Conservation (phyloP, 306 rosid genomes). For the Trifolium fragiferum region DNA sequence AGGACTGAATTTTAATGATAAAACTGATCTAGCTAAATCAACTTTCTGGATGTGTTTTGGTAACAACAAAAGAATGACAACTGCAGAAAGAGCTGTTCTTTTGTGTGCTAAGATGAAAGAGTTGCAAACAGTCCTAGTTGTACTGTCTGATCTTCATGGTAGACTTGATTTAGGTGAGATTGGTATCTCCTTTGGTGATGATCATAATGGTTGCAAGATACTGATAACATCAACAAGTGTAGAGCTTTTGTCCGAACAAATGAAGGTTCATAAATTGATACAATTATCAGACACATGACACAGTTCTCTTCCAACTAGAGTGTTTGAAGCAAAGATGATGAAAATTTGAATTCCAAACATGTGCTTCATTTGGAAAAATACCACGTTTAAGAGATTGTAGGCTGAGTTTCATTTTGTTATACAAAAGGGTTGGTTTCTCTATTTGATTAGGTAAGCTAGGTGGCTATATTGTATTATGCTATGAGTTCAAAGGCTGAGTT, state of each 20-base stretch:
- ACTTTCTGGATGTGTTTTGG: background rate
- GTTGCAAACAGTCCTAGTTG: constrained; percentile 13
- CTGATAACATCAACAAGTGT: background rate
- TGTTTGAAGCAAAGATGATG: background rate
- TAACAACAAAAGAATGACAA: background rate
- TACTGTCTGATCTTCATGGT: background rate
- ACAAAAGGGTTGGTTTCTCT: no score
- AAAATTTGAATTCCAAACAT: background rate
- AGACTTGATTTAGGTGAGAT: background rate
- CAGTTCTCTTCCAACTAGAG: background rate
- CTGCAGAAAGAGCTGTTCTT: background rate
- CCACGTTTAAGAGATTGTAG: no score
- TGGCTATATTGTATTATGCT: no score
- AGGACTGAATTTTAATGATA: constrained; percentile 3
- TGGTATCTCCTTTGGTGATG: background rate
- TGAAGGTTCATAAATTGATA: background rate
- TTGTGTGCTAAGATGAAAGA: constrained; percentile 22
- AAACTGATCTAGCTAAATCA: background rate
- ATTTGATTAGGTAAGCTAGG: no score
- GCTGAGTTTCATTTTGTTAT: no score
- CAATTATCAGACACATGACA: background rate
- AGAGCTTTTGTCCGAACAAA: background rate
- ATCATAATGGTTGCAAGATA: constrained; percentile 22
- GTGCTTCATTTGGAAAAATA: background rate
- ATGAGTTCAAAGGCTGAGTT: no score